These are phyloP conservation scores for Stagonosporopsis cucurbitacearum DNA, from an alignment of 2,329 filamentous ascomycete species.

Conservation along the genomic window DNA sequence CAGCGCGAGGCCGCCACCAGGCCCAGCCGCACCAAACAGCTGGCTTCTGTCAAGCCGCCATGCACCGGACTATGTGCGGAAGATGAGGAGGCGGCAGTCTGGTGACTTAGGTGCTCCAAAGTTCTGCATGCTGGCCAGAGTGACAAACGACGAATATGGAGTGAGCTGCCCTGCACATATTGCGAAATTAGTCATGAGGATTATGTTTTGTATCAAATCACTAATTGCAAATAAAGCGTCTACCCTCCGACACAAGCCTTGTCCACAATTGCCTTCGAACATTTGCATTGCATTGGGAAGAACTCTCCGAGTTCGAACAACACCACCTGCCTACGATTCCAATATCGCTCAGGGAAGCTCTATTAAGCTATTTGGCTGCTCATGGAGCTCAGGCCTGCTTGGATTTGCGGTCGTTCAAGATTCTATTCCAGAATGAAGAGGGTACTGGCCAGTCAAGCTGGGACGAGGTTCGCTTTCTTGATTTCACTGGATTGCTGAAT, in stretches of 20 bases:
- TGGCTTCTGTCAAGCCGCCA: constrained; percentile 50
- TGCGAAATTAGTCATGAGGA: neutral
- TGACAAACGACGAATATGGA: constrained; percentile 35
- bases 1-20: constrained; percentile 46
- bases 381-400: constrained; percentile 55
- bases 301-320: constrained; percentile 64
- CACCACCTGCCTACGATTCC: constrained; percentile 61
- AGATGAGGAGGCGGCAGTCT: constrained; percentile 26
- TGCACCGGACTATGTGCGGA: constrained; percentile 30
- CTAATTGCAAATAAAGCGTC: constrained; percentile 39
- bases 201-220: neutral
- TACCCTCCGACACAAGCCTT: constrained; percentile 51
- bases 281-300: constrained; percentile 63
- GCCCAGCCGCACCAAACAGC: constrained; percentile 55
- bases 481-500: constrained; percentile 60
- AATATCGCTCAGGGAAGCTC: constrained; percentile 56
- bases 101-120: constrained; percentile 12
- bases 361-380: constrained; percentile 63
- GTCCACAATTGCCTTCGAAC: constrained; percentile 59
- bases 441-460: constrained; percentile 46
- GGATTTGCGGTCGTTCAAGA: constrained; percentile 55
- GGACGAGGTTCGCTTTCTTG: constrained; percentile 58
- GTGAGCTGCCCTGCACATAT: constrained; percentile 21
- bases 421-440: constrained; percentile 55
- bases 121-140: constrained; percentile 36